Base-by-base conservation (phyloP, 192 early-diverging fungal genomes). In the Coemansia sp. region DNA sequence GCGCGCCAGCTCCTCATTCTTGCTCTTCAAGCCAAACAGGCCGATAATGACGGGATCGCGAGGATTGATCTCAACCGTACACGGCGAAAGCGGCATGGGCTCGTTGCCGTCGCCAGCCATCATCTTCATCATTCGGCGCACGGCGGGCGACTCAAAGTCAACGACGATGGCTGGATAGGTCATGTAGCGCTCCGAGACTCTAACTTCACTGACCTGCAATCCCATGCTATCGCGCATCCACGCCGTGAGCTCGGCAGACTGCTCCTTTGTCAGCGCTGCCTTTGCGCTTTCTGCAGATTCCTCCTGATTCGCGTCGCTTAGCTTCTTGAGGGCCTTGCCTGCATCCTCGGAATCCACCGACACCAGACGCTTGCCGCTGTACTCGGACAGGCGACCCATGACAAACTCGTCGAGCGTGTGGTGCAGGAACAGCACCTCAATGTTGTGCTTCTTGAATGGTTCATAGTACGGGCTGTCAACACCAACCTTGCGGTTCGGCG, bases 391-490 rank as follows among this genome's bases (percentile, higher is more conserved):
- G 32, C 86, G 84, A 35, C 86, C 80, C 69, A 88, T 73, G 47
- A 90, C 70, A 70, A 85, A 87, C 70, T 91, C 88, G 53, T 91
- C 89, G 51, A 91, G 73, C 28, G 83, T 70, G 34, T 88, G 86
- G 43, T 75, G 78, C 78, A 90, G 80, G 65, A 88, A 88, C 43
- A 96, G 79, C 17, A 97, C 92, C 62, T 97, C 91, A 64, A 88
- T 88, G 22, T 90, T 92, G 49, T 90, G 86, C 17, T 88, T 87
- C 53, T 95, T 60, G 12, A 97, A 81, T 20, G 86, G 83, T 73
- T 95, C 97, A 26, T 93, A 83, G 72, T 94, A 92, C n/a, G 97
- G 97, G 30, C 88, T 90, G 43, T 85, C 81, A 52, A 83, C 63
- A 35, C 89, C 82, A 47, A 88, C 80, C 21, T 87, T 75, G 10